Evolutionary conservation across 176 grass and related monocot species (phyloP), one percentile per base, ranked within the genome.

Genomic region (Carex pumila): DNA sequence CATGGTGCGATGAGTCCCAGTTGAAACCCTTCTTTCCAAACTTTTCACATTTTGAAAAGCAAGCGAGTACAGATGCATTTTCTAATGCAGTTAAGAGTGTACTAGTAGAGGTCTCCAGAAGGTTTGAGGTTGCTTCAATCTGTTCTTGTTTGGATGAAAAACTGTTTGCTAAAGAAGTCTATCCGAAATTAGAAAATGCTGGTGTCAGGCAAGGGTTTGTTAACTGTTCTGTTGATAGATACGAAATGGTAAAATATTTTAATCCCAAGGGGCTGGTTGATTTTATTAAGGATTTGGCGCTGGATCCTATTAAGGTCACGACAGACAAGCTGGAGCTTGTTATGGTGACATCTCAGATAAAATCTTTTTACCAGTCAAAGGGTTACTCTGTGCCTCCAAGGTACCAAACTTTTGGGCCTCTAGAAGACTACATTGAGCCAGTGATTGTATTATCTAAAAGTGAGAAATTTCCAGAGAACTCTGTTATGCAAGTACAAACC

Each of bases 1-100:
- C 96, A 7, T 98, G 96, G 96, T 98, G 96, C 3, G 96, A 98
- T 83, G 93, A 98, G 71, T 92, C 88, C 47, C 96, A 90, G 80
- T 63, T 95, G 85, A 98, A 95, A 84, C 91, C 90, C 83, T 93
- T 98, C 6, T 78, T 92, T 31, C 45, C 86, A 74, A 88, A 93
- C 84, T 98, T 95, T 70, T 90, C 91, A 12, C 91, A 90, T 7
- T 91, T 95, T 91, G 96, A 98, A 94, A 98, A 88, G 54, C 96
- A 95, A 86, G 91, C 86, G n/a, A 95, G 37, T 74, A 72, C 87
- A 66, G 96, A 95, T 88, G 80, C 88, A 41, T 98, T 98, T 87
- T 81, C 84, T 8, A 84, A 83, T 84, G 87, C 96, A 70, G 85
- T 98, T 61, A 89, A 89, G 74, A 88, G 89, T 87, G 91, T 91